Evolutionary conservation across 2,329 filamentous ascomycete species (phyloP), one percentile per base, ranked within the genome.

Genomic region (Monosporascus sp.): DNA sequence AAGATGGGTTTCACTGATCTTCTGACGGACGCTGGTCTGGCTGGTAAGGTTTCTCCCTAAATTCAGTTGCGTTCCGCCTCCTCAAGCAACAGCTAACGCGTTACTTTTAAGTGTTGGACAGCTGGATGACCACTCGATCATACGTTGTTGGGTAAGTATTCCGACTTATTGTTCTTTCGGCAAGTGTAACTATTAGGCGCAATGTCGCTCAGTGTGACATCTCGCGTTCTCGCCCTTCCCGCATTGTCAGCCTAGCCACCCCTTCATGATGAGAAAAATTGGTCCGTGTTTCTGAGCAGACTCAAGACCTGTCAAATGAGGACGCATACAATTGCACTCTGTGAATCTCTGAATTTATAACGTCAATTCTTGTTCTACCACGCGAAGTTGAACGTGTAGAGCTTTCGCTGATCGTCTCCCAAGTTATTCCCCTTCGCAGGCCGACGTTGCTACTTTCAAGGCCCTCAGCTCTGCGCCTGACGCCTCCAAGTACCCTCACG

Each of bases 371-470:
- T 43, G 20, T 27, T 53, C 6, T 37, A 17, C n/a, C 50, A 14
- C n/a, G 24, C 41, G 17, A 43, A 26, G 38, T 38, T 59, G 48
- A 43, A 17, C 27, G 31, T n/a, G 20, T 51, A 35, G 37, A 41
- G 37, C 40, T 14, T 43, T 16, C 5, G 20, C 43, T 46, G n/a
- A 46, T 49, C 64, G 59, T 56, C 56, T 55, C 46, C 46, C 37
- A 52, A 84, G 77, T 60, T 73, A 77, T 70, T 75, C 76, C 61
- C 87, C 92, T 68, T 90, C 90, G 67, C 94, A 99, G 82, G 94
- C 94, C 77, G 94, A 99, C 81, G 93, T 95, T 69, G 89, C 88
- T 75, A 85, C 85, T 78, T 97, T 89, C 89, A 96, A 97, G 85
- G 89, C 89, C 69, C 75, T 97, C 73, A 86, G 81, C 50, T 76